Evolutionary conservation across 208 protist genomes (phyloP).

Genomic region (Plasmodiophora brassicae): DNA sequence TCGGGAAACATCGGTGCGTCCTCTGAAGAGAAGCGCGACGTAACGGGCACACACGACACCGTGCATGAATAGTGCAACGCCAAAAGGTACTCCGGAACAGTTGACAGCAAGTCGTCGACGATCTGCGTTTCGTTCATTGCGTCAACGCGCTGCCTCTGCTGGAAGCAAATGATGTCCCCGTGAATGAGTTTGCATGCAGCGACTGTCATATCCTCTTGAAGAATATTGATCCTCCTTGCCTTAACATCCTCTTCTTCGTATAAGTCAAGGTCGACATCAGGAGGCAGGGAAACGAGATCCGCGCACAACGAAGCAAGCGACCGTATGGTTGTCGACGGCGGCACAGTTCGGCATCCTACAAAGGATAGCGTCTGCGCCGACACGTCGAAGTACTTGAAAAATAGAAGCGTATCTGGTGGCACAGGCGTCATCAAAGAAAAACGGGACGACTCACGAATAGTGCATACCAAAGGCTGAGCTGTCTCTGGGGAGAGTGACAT

Average conservation of each 20-base stretch:
- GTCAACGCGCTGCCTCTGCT: not conserved
- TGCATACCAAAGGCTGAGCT: too few species aligned
- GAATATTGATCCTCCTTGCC: not conserved
- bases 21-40: not conserved
- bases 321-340: not conserved
- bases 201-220: conserved; percentile 47
- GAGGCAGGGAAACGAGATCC: not conserved
- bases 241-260: conserved; percentile 56
- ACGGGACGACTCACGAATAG: not conserved
- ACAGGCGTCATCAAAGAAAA: not conserved
- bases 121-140: not conserved
- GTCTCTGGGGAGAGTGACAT: not conserved
- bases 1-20: not conserved
- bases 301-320: conserved; percentile 31
- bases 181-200: conserved; percentile 40
- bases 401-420: not conserved
- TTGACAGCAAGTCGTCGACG: not conserved
- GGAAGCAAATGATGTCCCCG: conserved; percentile 61
- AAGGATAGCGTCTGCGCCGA: conserved; percentile 34
- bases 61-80: not conserved
- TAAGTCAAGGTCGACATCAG: not conserved
- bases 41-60: not conserved
- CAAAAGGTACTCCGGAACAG: not conserved
- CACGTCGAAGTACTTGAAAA: conserved; percentile 51
- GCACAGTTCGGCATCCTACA: conserved; percentile 40